These are phyloP conservation scores for Neophaeococcomyces mojaviensis DNA, from an alignment of 2,329 filamentous ascomycete species.

Conservation along the genomic window DNA sequence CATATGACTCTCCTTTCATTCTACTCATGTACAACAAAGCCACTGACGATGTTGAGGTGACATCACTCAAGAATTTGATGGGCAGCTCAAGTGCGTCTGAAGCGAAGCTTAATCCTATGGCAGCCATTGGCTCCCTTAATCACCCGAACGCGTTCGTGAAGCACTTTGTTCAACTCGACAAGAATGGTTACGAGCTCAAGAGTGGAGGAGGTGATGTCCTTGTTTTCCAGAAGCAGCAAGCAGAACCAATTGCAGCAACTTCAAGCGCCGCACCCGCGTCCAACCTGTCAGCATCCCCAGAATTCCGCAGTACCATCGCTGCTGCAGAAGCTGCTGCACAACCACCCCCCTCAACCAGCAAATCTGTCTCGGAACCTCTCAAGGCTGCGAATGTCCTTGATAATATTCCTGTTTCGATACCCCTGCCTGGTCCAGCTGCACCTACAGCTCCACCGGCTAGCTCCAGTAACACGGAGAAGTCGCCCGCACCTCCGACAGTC, in stretches of 20 bases:
- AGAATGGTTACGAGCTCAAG: conserved; percentile 36
- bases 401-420: conserved; percentile 14
- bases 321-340: conserved; percentile 5
- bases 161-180: conserved; percentile 31
- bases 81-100: not conserved
- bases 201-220: conserved; percentile 32
- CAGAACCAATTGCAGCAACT: not conserved
- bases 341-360: not conserved
- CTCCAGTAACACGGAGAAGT: not conserved
- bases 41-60: conserved; percentile 12
- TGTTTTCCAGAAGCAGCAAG: conserved; percentile 16
- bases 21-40: conserved; percentile 14
- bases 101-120: conserved; percentile 23
- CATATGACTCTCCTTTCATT: conserved; percentile 15
- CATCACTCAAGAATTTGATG: conserved; percentile 15
- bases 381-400: conserved; percentile 17
- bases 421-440: conserved; percentile 15
- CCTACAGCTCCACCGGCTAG: conserved; percentile 12
- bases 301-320: conserved; percentile 5
- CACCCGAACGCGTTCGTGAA: conserved; percentile 36
- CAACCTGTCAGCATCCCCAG: not conserved
- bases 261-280: not conserved
- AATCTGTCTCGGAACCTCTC: not conserved
- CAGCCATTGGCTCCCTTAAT: conserved; percentile 32
- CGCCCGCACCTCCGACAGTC: not conserved